phyloP scores from a whole-genome alignment of 352 stramenopile genomes.

The Phytophthora cajani region DNA sequence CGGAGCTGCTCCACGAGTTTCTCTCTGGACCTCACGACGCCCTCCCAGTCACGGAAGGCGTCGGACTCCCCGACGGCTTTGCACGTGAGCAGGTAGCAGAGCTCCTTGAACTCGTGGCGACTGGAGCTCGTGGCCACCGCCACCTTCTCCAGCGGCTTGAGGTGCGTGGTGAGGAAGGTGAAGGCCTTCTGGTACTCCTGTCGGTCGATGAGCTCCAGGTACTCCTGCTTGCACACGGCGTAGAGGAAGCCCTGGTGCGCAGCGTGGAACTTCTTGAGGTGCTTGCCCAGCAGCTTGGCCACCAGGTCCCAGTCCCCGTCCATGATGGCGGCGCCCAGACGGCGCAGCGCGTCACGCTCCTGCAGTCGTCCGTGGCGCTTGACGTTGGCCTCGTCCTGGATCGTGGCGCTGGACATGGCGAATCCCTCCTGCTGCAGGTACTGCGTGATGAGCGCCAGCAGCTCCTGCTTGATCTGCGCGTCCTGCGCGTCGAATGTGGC shows the following conservation, averaged over 20 bases:
- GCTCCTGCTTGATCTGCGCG: conserved; percentile 83
- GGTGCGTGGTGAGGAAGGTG: conserved; percentile 88
- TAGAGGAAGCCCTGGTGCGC: conserved; percentile 90
- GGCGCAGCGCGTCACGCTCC: conserved; percentile 75
- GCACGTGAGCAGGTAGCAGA: conserved; percentile 91
- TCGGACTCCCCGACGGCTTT: conserved; percentile 86
- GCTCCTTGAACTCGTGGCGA: conserved; percentile 89
- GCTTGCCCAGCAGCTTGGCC: conserved; percentile 82
- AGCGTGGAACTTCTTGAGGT: conserved; percentile 80
- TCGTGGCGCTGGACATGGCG: conserved; percentile 79
- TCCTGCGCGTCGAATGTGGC: conserved; percentile 80
- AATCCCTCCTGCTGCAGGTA: conserved; percentile 88
- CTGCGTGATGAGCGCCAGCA: conserved; percentile 88
- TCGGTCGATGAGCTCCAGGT: conserved; percentile 88
- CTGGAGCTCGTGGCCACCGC: conserved; percentile 63
- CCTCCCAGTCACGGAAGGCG: conserved; percentile 87
- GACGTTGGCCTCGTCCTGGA: conserved; percentile 90
- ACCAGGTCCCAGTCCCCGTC: conserved; percentile 89
- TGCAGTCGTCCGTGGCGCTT: conserved; percentile 78
- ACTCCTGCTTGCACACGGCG: conserved; percentile 89
- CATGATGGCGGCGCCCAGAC: conserved; percentile 77
- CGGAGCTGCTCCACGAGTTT: conserved; percentile 87
- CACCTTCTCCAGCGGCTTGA: conserved; percentile 90
- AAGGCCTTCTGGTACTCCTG: conserved; percentile 92
- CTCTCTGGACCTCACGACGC: conserved; percentile 77